Evolutionary conservation across 2,329 filamentous ascomycete genomes (phyloP).

Genomic region (Penicillium sp.): DNA sequence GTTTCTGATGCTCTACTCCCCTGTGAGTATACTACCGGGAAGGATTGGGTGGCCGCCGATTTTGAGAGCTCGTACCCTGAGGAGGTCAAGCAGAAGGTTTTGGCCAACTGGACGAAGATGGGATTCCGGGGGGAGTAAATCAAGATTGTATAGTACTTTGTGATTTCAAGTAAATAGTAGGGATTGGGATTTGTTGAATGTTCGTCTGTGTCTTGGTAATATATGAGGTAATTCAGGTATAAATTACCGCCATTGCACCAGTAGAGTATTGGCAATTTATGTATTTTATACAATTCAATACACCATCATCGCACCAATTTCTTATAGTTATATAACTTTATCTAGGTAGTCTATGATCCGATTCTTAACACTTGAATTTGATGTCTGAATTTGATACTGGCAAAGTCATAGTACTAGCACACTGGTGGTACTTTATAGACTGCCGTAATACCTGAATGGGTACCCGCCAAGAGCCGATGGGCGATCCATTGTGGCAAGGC

Average conservation of each 20-base stretch:
- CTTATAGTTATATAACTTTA: too few relatives aligned
- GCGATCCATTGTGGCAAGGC: neutral
- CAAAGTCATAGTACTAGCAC: too few relatives aligned
- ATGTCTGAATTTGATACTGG: too few relatives aligned
- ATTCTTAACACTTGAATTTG: too few relatives aligned
- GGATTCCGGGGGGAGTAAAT: slow-evolving; percentile 25
- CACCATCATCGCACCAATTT: too few relatives aligned
- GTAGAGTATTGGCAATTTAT: too few relatives aligned
- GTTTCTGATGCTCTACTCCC: slow-evolving; percentile 48
- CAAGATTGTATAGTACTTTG: neutral
- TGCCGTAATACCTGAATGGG: neutral
- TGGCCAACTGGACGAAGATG: slow-evolving; percentile 35
- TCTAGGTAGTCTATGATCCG: too few relatives aligned
- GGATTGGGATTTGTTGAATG: neutral
- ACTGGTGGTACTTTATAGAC: too few relatives aligned
- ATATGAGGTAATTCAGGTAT: too few relatives aligned
- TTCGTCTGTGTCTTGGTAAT: neutral
- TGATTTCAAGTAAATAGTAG: neutral
- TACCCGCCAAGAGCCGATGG: neutral
- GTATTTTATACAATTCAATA: too few relatives aligned
- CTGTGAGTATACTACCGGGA: slow-evolving; percentile 42
- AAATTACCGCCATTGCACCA: too few relatives aligned
- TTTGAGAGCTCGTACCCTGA: slow-evolving; percentile 40
- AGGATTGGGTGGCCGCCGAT: slow-evolving; percentile 32
- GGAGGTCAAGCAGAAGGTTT: slow-evolving; percentile 42